Conservation (phyloP, 345 rosid species). For the Conringia planisiliqua region DNA sequence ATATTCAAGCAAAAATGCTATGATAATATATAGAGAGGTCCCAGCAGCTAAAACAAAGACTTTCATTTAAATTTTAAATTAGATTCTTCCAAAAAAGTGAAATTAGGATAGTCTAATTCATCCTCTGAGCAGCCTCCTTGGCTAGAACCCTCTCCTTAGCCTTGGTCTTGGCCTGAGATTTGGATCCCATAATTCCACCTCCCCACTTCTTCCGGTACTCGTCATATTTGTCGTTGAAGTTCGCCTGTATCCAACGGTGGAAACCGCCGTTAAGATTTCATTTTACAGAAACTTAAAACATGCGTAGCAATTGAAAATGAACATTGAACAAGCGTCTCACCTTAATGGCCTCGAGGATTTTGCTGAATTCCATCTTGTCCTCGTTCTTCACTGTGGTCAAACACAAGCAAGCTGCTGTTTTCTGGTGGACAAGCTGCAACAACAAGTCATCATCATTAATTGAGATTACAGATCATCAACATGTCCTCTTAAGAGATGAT, state of each 20-base stretch:
- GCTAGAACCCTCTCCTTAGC: constrained; percentile 73
- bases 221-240: constrained; percentile 69
- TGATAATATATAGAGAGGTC: neutral
- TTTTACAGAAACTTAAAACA: neutral
- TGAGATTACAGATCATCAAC: neutral
- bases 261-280: neutral
- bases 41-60: neutral
- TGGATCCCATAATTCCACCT: constrained; percentile 89
- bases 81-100: neutral
- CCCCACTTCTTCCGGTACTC: constrained; percentile 85
- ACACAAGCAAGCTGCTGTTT: constrained; percentile 73
- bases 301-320: neutral
- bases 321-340: constrained; percentile 24
- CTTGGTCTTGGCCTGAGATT: constrained; percentile 75
- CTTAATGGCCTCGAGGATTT: constrained; percentile 73
- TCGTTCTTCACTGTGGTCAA: constrained; percentile 77
- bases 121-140: constrained; percentile 77
- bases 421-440: constrained; percentile 68
- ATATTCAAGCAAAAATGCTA: no score
- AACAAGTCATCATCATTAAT: constrained; percentile 44
- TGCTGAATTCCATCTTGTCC: constrained; percentile 76
- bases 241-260: constrained; percentile 41
- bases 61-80: neutral
- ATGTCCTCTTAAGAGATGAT: neutral
- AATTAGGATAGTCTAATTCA: constrained; percentile 31